Base-by-base conservation (phyloP, 2,329 filamentous ascomycete genomes). In the Pseudogymnoascus pannorum region DNA sequence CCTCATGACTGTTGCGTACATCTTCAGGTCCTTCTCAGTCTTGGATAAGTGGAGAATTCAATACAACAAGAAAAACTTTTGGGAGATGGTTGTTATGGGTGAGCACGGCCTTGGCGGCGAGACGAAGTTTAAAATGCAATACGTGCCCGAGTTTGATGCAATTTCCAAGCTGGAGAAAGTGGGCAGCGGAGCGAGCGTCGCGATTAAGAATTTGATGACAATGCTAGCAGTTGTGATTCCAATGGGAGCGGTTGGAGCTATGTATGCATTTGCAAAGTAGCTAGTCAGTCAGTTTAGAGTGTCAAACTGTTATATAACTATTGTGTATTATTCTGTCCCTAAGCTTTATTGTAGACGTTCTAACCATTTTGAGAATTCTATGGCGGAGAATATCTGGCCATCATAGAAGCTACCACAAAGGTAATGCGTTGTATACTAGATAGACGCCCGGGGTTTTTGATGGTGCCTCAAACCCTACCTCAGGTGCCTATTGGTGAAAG, bases 61-160 rank as follows among this genome's bases (percentile, higher is more conserved):
- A 33, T n/a, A 54, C 48, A 54, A 54, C 48, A 31, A 18, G 48
- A 54, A 54, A 12, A 18, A 12, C 16, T 54, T 54, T 14, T 54
- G 48, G 48, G 48, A 54, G 26, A 44, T 22, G 40, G 11, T 54
- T 5, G n/a, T 54, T 54, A 31, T 22, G 5, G 48, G 48, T 16
- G 16, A 33, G 16, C 58, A 66, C 61, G 88, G 86, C 0, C 76
- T 92, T 6, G 84, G 87, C 0, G 76, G 80, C 54, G 80, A 86
- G 67, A 83, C 81, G 1, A 77, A 75, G 7, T 92, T 91, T 68
- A 83, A 87, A 18, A 88, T 92, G 73, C 87, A 91, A 69, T 88
- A 88, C 68, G 76, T 88, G 8, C 87, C 87, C 0, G 75, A 81
- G 65, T 79, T 80, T 58, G 70, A 74, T 18, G 68, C 67, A 7